Base-by-base conservation (phyloP, 2,329 filamentous ascomycete species). In the Remersonia thermophila region DNA sequence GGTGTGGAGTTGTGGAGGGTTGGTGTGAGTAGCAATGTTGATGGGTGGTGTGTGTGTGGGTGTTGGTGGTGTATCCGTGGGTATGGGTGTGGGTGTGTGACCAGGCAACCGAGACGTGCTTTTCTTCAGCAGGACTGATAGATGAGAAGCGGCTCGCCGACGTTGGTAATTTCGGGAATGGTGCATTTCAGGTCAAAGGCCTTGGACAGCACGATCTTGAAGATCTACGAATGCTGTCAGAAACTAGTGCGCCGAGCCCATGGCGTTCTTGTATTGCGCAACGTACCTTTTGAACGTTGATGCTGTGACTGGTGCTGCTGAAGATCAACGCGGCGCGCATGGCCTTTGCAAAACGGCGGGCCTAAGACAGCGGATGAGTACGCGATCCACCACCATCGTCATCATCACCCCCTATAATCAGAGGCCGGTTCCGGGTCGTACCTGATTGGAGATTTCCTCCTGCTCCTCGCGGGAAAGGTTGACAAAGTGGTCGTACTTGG, bases 401-500 rank as follows among this genome's bases (percentile, higher is more conserved):
- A n/a, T n/a, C n/a, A n/a, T n/a, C n/a, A n/a, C n/a, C n/a, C n/a
- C n/a, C n/a, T n/a, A n/a, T 25, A 42, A 9, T 18, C 26, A 14
- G n/a, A 12, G 16, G 15, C 7, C 26, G n/a, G 15, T 30, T 26
- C 8, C 12, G 11, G 20, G 12, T 14, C 20, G 10, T 62, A 91
- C 86, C 72, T 94, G 89, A 53, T 91, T 87, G 11, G 86, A 94
- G 44, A 98, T 98, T 62, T 98, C 91, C 59, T 98, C 91, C 58
- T 98, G 91, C 55, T 98, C 91, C 56, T 96, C 89, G 29, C 83
- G 74, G 1, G 91, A 87, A 54, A 98, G 95, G 63, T 96, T 98
- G 61, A 98, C 89, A 64, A 98, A 98, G 56, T 96, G 91, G 54
- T 98, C 91, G 59, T 96, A 98, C 61, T 98, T 98, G 26, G 91